Evolutionary conservation across 2,329 filamentous ascomycete genomes (phyloP).

Genomic region (Plenodomus tracheiphilus): DNA sequence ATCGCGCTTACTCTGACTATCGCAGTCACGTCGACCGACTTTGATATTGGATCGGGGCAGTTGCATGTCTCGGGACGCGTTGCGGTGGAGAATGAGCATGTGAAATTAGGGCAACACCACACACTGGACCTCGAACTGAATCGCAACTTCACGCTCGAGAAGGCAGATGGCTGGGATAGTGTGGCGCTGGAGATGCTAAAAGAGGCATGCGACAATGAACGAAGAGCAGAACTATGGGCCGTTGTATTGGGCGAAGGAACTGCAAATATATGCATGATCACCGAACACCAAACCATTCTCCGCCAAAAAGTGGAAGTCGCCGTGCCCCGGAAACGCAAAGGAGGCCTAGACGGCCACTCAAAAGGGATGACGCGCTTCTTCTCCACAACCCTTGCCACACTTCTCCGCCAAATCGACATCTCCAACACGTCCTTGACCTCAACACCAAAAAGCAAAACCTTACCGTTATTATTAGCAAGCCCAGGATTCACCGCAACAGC

Average conservation of each 20-base stretch:
- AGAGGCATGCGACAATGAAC: constrained; percentile 77
- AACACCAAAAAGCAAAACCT: constrained; percentile 25
- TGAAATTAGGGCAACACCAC: constrained; percentile 69
- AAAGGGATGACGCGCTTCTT: constrained; percentile 79
- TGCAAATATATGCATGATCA: constrained; percentile 82
- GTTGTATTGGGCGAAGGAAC: constrained; percentile 91
- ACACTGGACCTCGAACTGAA: constrained; percentile 84
- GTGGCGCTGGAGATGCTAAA: constrained; percentile 77
- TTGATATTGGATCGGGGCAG: constrained; percentile 68
- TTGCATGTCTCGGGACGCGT: constrained; percentile 71
- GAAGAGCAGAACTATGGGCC: constrained; percentile 80
- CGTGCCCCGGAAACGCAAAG: constrained; percentile 69
- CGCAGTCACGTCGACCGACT: constrained; percentile 67
- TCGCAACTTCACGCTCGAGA: constrained; percentile 85
- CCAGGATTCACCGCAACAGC: constrained; percentile 84
- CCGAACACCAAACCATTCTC: constrained; percentile 75
- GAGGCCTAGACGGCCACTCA: constrained; percentile 64
- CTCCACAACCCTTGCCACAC: constrained; percentile 72
- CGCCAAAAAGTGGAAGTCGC: constrained; percentile 69
- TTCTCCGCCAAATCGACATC: constrained; percentile 79
- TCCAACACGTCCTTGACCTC: constrained; percentile 42
- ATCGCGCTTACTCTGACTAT: constrained; percentile 68
- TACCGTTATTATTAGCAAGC: constrained; percentile 79
- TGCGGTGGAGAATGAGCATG: constrained; percentile 67
- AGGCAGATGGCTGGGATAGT: constrained; percentile 83